Evolutionary conservation across 2,329 filamentous ascomycete species (phyloP).

Genomic region (Nothophoma quercina): DNA sequence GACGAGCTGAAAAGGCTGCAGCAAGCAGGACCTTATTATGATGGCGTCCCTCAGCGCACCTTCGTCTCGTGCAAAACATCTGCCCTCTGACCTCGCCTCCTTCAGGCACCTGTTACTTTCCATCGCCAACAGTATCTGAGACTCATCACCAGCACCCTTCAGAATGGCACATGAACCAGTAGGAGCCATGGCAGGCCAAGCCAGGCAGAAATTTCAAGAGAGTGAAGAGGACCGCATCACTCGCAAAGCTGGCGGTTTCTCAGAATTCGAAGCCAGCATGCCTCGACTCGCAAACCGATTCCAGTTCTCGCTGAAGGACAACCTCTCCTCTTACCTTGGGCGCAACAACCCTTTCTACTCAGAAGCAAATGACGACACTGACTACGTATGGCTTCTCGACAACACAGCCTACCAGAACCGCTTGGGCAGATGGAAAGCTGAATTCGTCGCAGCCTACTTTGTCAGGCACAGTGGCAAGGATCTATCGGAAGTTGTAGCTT

Average conservation of each 20-base stretch:
- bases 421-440: conserved; percentile 72
- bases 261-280: conserved; percentile 49
- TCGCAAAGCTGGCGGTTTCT: conserved; percentile 38
- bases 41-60: conserved; percentile 26
- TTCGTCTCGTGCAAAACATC: conserved; percentile 44
- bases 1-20: conserved; percentile 26
- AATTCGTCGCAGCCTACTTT: conserved; percentile 85
- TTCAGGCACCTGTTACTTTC: conserved; percentile 29
- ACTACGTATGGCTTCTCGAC: conserved; percentile 88
- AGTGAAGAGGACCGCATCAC: conserved; percentile 44
- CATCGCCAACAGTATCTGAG: conserved; percentile 17
- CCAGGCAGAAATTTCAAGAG: conserved; percentile 41
- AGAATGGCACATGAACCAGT: conserved; percentile 26
- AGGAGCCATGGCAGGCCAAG: conserved; percentile 33
- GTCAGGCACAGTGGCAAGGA: conserved; percentile 72
- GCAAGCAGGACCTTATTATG: conserved; percentile 25
- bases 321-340: conserved; percentile 50
- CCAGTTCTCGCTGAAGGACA: conserved; percentile 49
- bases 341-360: conserved; percentile 47
- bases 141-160: conserved; percentile 14
- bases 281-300: conserved; percentile 44
- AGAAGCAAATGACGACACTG: conserved; percentile 64
- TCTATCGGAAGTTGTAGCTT: conserved; percentile 72
- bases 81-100: conserved; percentile 42
- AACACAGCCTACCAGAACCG: conserved; percentile 77